Percentiles rank a stretch among this genome's conserved stretches.
These are phyloP conservation scores for Fusarium sp. DNA, from an alignment of 2,329 filamentous ascomycete species.

Conservation along the genomic window DNA sequence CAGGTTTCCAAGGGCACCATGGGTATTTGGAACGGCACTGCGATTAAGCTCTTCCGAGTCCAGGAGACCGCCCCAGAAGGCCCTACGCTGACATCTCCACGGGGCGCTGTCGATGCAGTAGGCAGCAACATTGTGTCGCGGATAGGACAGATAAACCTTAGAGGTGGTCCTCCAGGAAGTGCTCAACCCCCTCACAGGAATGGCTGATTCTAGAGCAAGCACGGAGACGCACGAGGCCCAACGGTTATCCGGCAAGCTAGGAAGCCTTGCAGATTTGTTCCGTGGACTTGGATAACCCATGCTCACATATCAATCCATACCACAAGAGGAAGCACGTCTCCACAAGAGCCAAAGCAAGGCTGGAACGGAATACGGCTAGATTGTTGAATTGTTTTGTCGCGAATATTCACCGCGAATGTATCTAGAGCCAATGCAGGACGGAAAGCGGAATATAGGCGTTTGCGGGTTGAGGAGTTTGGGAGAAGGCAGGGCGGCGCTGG, in stretches of 20 bases:
- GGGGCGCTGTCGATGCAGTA: constrained; percentile 92
- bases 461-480: constrained; percentile 4
- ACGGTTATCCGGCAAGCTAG: neutral
- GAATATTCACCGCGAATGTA: neutral
- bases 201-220: constrained; percentile 8
- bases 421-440: constrained; percentile 13
- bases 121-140: constrained; percentile 89
- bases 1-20: constrained; percentile 86
- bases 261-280: neutral
- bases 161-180: constrained; percentile 54
- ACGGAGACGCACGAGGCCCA: neutral
- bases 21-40: constrained; percentile 93
- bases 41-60: constrained; percentile 88
- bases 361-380: constrained; percentile 14
- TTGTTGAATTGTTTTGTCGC: constrained; percentile 21
- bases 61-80: constrained; percentile 85
- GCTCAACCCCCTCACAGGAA: constrained; percentile 30
- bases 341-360: constrained; percentile 1
- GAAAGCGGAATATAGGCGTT: constrained; percentile 25
- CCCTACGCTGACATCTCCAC: constrained; percentile 83
- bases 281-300: neutral
- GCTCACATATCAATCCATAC: constrained; percentile 2
- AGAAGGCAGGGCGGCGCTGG: constrained; percentile 1
- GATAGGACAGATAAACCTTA: constrained; percentile 83
- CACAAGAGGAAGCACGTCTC: constrained; percentile 4